A percentile compares a stretch with the other conserved stretches of the same genome.
Conservation (phyloP, 345 rosid genomes). For the Populus pruinosa region DNA sequence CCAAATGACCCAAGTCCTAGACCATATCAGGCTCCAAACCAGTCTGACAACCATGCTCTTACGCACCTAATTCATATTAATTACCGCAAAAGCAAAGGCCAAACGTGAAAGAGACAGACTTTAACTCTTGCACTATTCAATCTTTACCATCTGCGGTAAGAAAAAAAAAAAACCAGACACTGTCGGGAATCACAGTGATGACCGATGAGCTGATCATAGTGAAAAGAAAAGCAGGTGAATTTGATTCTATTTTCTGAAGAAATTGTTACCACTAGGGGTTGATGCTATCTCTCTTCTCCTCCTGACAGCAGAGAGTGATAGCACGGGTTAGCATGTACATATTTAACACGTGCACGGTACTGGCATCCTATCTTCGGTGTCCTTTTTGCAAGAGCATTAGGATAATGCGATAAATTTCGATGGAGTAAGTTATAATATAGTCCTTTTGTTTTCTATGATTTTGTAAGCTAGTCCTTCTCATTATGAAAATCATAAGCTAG, state of each 20-base stretch:
- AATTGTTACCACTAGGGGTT: no score
- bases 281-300: neutral
- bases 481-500: no score
- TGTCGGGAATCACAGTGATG: neutral
- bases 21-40: no score
- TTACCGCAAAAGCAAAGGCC: no score
- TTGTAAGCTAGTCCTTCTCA: neutral
- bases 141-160: no score
- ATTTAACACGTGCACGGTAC: neutral
- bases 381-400: neutral
- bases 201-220: no score
- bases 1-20: no score
- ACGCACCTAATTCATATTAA: no score
- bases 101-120: no score
- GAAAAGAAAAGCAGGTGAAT: neutral
- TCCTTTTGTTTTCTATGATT: neutral
- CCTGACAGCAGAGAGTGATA: neutral
- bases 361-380: neutral
- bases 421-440: neutral
- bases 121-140: no score
- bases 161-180: no score
- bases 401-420: neutral
- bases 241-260: neutral
- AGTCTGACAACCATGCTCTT: no score
- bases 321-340: neutral